Base-by-base conservation (phyloP, 2,329 filamentous ascomycete species). In the Aspergillus sergii region DNA sequence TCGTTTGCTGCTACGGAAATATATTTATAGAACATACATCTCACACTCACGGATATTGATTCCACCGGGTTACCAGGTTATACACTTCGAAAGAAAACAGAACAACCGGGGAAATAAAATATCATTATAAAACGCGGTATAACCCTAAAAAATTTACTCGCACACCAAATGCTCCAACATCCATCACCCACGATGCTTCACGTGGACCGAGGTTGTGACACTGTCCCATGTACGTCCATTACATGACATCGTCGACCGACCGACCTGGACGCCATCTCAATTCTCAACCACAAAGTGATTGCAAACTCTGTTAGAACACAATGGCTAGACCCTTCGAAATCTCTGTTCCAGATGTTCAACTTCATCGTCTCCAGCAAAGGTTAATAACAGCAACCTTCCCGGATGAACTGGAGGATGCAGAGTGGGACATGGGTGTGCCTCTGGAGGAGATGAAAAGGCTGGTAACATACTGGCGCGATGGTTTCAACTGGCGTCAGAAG, bases 391-490 rank as follows among this genome's bases (percentile, higher is more conserved):
- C 85, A 4, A 80, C 80, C 9, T 87, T 87, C 56, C 87, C 87
- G 0, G 83, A 87, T 69, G 87, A 89, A 71, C 78, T 86, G 23
- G 79, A 86, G 26, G 74, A 70, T 30, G 79, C 82, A 4, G 78
- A 69, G 50, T 87, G 86, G 86, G 80, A 84, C 19, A 85, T 88
- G 68, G 89, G 89, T 19, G 81, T 85, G 12, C 88, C 88, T 0
- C 74, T 90, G 0, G 75, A 78, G 1, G 87, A 90, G 60, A 66
- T 62, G 60, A 86, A 87, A 69, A 81, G 87, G 11, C 79, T 91
- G 26, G 79, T 83, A 1, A 75, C 79, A 6, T 80, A 85, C 67
- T 91, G 88, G 89, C 78, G 81, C 43, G 77, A 83, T 5, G 71
- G 71, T 0, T 88, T 84, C 71, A 84, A 90, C 73, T 92, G 89